Conservation (phyloP, 306 rosid species). For the Prunus salicina region DNA sequence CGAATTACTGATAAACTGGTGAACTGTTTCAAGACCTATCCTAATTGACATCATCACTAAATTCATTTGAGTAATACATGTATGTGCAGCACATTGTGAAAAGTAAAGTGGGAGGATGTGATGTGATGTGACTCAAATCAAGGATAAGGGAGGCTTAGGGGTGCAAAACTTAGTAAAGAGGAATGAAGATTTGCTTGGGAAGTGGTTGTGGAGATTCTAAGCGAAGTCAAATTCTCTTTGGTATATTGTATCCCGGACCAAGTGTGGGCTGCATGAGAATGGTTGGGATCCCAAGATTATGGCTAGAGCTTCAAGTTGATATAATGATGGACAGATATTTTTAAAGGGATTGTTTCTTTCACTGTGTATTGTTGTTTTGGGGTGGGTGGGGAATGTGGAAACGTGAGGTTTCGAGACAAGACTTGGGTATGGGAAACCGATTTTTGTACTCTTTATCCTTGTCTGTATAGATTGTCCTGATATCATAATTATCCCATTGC, state of each 20-base stretch:
- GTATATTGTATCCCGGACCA: too few relatives aligned
- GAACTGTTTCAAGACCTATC: too few relatives aligned
- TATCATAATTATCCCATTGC: neutral
- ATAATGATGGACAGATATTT: neutral
- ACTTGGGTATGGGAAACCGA: neutral
- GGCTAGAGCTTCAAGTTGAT: neutral
- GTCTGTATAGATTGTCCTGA: neutral
- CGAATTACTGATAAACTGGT: neutral
- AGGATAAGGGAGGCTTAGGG: neutral
- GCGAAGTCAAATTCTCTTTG: neutral
- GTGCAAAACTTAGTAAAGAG: neutral
- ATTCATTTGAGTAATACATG: too few relatives aligned
- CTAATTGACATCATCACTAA: too few relatives aligned
- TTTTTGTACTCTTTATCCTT: neutral
- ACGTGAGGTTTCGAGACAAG: neutral
- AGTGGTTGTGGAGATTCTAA: neutral
- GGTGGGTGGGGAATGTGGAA: neutral
- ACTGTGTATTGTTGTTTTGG: neutral
- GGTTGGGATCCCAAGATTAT: neutral
- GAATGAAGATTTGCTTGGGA: neutral
- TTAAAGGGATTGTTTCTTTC: neutral
- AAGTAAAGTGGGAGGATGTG: neutral
- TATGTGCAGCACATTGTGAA: too few relatives aligned
- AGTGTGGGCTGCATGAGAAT: neutral
- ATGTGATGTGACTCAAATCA: neutral